Evolutionary conservation across 106 monocot species (phyloP).

Genomic region (Dendrobium nobile): DNA sequence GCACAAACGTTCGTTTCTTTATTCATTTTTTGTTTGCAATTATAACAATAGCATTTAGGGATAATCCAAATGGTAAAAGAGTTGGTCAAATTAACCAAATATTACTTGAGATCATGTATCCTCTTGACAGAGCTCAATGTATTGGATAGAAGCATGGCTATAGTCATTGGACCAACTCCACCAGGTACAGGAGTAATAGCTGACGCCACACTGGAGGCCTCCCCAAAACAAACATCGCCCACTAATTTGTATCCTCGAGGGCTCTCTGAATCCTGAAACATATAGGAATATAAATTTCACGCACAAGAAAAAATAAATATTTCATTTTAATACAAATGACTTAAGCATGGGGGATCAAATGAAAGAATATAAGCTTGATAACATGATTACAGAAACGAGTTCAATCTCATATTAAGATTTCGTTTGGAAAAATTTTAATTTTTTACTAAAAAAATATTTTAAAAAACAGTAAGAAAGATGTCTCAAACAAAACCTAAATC

Average conservation of each 20-base stretch:
- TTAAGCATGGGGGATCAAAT: no score
- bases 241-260: conserved; percentile 64
- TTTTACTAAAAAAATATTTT: no score
- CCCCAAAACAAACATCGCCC: conserved; percentile 76
- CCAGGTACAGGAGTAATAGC: conserved; percentile 93
- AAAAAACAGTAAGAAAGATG: no score
- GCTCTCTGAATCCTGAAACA: conserved; percentile 50
- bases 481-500: no score
- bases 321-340: no score
- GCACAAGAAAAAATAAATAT: no score
- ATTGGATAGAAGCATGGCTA: conserved; percentile 87
- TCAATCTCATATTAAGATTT: no score
- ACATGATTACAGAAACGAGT: no score
- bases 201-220: conserved; percentile 64
- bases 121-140: conserved; percentile 79
- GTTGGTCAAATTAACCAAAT: no score
- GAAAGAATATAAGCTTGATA: no score
- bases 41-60: background rate
- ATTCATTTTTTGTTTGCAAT: background rate
- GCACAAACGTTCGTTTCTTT: background rate
- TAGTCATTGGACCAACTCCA: conserved; percentile 95
- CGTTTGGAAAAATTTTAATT: no score
- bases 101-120: conserved; percentile 41
- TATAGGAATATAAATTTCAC: background rate
- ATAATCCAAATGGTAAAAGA: no score